These are phyloP conservation scores for Penicillium sclerotigenum DNA, from an alignment of 2,329 filamentous ascomycete genomes.

Conservation along the genomic window DNA sequence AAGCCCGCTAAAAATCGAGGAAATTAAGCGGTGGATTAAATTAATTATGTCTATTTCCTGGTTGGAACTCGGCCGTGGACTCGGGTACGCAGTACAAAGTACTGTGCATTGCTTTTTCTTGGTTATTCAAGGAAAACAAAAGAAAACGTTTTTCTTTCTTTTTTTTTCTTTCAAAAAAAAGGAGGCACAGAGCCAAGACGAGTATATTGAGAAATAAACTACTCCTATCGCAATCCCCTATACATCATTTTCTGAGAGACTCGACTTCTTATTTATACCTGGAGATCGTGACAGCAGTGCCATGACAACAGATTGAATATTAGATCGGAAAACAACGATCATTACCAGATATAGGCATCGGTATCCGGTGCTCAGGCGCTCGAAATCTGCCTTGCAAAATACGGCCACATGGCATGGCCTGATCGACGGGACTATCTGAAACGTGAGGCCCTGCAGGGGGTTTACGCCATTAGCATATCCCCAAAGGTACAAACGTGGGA, in stretches of 20 bases:
- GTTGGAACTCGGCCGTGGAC: not conserved
- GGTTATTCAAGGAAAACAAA: no score
- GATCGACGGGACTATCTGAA: constrained; percentile 8
- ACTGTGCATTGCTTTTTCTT: not conserved
- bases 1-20: not conserved
- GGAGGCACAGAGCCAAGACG: not conserved
- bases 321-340: not conserved
- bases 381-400: constrained; percentile 7
- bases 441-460: not conserved
- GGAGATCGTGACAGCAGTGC: not conserved
- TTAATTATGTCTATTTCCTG: not conserved
- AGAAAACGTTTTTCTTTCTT: not conserved
- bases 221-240: not conserved
- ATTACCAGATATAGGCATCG: not conserved
- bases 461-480: not conserved
- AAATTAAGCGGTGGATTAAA: not conserved
- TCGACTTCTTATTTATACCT: not conserved
- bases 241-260: not conserved
- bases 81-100: not conserved
- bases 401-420: constrained; percentile 12
- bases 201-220: not conserved
- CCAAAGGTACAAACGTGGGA: not conserved
- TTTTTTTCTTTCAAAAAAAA: not conserved
- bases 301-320: not conserved
- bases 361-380: not conserved